These are phyloP conservation scores for Tetrastigma voinierianum DNA, from an alignment of 164 flowering plant species.

Conservation along the genomic window DNA sequence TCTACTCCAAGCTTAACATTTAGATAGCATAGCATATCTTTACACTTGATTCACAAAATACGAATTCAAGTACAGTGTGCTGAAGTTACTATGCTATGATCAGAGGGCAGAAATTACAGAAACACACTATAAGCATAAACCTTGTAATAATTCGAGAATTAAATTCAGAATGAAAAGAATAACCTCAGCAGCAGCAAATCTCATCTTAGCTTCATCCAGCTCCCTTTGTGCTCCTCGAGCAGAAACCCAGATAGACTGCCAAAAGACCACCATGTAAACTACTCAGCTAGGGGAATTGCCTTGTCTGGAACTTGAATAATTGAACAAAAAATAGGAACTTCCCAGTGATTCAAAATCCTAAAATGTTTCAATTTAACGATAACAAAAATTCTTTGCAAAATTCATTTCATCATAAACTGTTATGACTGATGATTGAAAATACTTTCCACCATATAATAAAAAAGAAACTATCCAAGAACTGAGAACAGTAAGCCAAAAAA, in stretches of 20 bases:
- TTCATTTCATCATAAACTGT: no score
- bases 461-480: background rate
- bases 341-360: no score
- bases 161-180: conserved; percentile 1
- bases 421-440: background rate
- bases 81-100: no score
- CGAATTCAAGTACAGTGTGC: no score
- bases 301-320: no score
- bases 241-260: conserved; percentile 93
- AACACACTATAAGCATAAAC: background rate
- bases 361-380: no score
- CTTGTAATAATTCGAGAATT: background rate
- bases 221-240: conserved; percentile 76
- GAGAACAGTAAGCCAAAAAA: background rate
- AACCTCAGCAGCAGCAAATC: conserved; percentile 98
- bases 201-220: conserved; percentile 85
- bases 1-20: no score
- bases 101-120: background rate
- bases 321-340: no score
- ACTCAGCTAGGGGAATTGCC: background rate
- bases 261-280: background rate
- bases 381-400: no score
- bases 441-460: background rate
- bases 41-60: no score
- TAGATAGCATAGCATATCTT: no score